Base-by-base conservation (phyloP, 192 early-diverging fungal species). In the Dimargaris cristalligena region DNA sequence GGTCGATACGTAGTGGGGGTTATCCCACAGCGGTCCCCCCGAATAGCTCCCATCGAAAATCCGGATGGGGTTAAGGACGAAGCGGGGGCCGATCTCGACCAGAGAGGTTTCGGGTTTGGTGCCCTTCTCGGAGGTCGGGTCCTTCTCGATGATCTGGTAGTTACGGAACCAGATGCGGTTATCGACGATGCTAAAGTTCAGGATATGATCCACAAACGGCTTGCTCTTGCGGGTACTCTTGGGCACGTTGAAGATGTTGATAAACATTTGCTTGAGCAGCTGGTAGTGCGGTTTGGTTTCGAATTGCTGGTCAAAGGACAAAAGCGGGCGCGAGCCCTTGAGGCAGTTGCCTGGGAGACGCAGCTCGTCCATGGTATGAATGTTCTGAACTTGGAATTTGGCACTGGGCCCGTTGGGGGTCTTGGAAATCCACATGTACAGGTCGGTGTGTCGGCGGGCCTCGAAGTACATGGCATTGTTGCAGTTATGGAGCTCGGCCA, bases 341-440 rank as follows among this genome's bases (percentile, higher is more conserved):
- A 99, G 74, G 69, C 90, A 94, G 75, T 99, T 99, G 61, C 95
- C 95, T 2, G 90, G 93, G 87, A 99, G 89, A 57, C 90, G 89
- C 33, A 99, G 81, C 70, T 99, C 95, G 67, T 95, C 90, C 93
- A 99, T 95, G 28, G 95, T 99, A 68, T 99, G 95, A 59, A 99
- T 83, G 68, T 94, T 95, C 66, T 90, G 87, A 45, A 99, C 89
- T 45, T 88, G 83, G 67, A 99, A 94, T 70, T 94, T 94, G 58
- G 89, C 85, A 57, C 82, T 85, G 16, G 95, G 95, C 9, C 95
- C 95, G 52, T 91, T 91, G 9, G 95, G 95, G 13, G 93, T 88
- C 68, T 89, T 90, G 28, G 85, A 76, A 52, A 95, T 78, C 95
- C 95, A 99, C 82, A 99, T 62, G 71, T 92, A 99, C 57, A 94